phyloP scores from a whole-genome alignment of 192 early-diverging fungal species.

The Chytriomyces confervae region DNA sequence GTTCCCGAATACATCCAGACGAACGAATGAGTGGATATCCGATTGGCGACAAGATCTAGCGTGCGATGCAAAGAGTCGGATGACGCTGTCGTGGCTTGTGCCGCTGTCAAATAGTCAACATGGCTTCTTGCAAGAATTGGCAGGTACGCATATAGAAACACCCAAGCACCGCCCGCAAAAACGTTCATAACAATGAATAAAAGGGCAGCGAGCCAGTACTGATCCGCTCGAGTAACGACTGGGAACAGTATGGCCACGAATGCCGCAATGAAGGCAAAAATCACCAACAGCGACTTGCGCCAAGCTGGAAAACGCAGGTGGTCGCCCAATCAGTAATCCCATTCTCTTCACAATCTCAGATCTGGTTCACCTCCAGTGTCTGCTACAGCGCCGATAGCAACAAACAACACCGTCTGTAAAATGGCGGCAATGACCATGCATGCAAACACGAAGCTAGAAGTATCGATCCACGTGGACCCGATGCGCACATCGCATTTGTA shows the following conservation, averaged over 20 bases:
- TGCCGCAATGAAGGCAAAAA: slow-evolving; percentile 20
- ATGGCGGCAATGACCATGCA: slow-evolving; percentile 31
- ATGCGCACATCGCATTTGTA: slow-evolving; percentile 31
- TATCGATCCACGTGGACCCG: slow-evolving; percentile 27
- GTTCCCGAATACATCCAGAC: slow-evolving; percentile 28
- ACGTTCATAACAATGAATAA: slow-evolving; percentile 33
- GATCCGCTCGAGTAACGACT: neutral
- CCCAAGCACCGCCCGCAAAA: slow-evolving; percentile 30
- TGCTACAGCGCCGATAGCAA: slow-evolving; percentile 40
- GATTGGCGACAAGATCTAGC: slow-evolving; percentile 31
- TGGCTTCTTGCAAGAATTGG: slow-evolving; percentile 27
- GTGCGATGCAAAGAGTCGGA: neutral
- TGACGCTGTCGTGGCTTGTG: neutral
- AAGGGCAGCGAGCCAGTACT: neutral
- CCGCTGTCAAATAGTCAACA: slow-evolving; percentile 15
- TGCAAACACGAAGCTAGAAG: slow-evolving; percentile 38
- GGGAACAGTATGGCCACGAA: slow-evolving; percentile 13
- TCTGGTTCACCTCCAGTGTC: slow-evolving; percentile 44
- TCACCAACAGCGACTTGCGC: slow-evolving; percentile 25
- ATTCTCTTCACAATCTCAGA: no score
- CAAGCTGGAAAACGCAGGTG: neutral
- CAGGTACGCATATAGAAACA: slow-evolving; percentile 36
- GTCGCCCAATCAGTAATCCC: neutral
- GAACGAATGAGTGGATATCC: slow-evolving; percentile 34
- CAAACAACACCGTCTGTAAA: slow-evolving; percentile 45